Conservation (phyloP, 1,284 basidiomycete genomes). For the Marasmius fiardii region DNA sequence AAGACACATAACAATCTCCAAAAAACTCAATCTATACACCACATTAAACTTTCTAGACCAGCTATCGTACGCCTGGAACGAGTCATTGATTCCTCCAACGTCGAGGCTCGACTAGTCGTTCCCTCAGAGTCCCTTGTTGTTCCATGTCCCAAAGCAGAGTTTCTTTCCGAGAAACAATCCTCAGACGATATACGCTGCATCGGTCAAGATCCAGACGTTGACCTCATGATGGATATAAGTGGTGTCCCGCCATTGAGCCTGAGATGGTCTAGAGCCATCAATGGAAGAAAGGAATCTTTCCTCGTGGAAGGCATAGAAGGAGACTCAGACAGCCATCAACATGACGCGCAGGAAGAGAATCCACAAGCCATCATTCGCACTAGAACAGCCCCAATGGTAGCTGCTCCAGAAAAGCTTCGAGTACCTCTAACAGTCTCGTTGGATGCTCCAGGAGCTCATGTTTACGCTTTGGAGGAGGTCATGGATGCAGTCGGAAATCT, state of each 20-base stretch:
- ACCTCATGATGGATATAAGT: slow-evolving; percentile 65
- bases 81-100: slow-evolving; percentile 67
- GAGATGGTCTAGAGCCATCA: slow-evolving; percentile 69
- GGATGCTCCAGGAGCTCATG: slow-evolving; percentile 58
- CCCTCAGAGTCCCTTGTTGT: slow-evolving; percentile 72
- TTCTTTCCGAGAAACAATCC: slow-evolving; percentile 43
- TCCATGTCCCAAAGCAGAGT: slow-evolving; percentile 78
- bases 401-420: slow-evolving; percentile 50
- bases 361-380: slow-evolving; percentile 11
- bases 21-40: slow-evolving; percentile 46
- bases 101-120: slow-evolving; percentile 61
- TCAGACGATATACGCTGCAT: slow-evolving; percentile 64
- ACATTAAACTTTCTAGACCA: slow-evolving; percentile 69
- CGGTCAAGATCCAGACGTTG: slow-evolving; percentile 61
- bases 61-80: slow-evolving; percentile 72
- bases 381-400: slow-evolving; percentile 20
- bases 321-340: slow-evolving; percentile 23
- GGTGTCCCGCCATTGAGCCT: slow-evolving; percentile 81
- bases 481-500: slow-evolving; percentile 74
- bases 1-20: slow-evolving; percentile 28
- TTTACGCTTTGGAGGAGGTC: slow-evolving; percentile 71
- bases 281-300: slow-evolving; percentile 62
- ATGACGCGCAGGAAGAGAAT: background rate
- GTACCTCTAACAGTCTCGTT: slow-evolving; percentile 69
- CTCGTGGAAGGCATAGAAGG: slow-evolving; percentile 84